A percentile compares a stretch with the other conserved stretches of the same genome.
Conservation (phyloP, 495 filamentous ascomycete species). For the Penicillium crystallinum region DNA sequence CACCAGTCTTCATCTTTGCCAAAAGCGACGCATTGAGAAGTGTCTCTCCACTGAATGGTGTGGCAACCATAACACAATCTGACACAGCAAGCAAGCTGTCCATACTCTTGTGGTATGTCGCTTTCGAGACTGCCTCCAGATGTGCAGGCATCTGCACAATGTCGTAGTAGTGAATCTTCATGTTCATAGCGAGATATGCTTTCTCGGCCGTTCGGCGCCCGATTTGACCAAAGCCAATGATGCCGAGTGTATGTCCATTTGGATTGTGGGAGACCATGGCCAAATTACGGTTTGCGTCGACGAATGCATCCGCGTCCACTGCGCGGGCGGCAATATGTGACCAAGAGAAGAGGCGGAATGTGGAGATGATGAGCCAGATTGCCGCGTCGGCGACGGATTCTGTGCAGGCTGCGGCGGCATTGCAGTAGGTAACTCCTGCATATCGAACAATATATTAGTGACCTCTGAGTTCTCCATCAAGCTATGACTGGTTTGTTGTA, state of each 20-base stretch:
- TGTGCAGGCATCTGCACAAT: constrained; percentile 49
- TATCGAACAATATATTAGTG: neutral
- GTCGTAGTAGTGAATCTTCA: constrained; percentile 67
- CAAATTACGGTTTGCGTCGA: constrained; percentile 52
- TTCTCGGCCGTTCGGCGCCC: constrained; percentile 62
- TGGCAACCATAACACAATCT: constrained; percentile 66
- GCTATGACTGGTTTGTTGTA: neutral
- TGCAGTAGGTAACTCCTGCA: constrained; percentile 65
- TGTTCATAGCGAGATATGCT: constrained; percentile 54
- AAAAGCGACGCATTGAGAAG: constrained; percentile 52
- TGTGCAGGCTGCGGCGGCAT: constrained; percentile 61
- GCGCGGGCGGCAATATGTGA: constrained; percentile 46
- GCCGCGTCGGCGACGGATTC: constrained; percentile 60
- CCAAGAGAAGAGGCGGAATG: constrained; percentile 60
- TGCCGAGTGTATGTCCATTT: constrained; percentile 42
- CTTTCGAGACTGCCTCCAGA: constrained; percentile 27
- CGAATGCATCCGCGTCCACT: constrained; percentile 37
- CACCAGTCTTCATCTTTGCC: constrained; percentile 48
- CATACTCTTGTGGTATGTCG: constrained; percentile 48
- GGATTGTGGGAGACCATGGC: constrained; percentile 53
- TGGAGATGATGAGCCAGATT: constrained; percentile 57
- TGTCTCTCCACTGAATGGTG: constrained; percentile 55
- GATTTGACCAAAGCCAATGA: constrained; percentile 66
- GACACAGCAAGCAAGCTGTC: constrained; percentile 47
- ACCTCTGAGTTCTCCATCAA: neutral